Conservation (phyloP, 2,329 filamentous ascomycete genomes). For the Raffaelea deltoideospora region DNA sequence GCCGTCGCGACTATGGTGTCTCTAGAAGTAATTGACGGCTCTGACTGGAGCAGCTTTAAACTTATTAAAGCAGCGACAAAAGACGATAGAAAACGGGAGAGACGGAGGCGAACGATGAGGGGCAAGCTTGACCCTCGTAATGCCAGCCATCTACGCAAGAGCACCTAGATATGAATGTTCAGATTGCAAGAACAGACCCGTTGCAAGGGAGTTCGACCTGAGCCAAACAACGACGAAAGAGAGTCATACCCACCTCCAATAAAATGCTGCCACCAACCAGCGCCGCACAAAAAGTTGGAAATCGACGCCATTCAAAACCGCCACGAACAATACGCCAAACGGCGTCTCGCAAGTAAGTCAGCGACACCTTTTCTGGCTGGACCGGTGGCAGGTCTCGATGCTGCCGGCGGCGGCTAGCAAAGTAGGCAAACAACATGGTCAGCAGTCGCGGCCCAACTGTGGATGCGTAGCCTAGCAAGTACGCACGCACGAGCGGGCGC, state of each 20-base stretch:
- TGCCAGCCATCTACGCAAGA: conserved; percentile 15
- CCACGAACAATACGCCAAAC: conserved; percentile 28
- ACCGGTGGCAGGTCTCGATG: conserved; percentile 16
- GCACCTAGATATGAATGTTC: no score
- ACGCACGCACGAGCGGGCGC: conserved; percentile 42
- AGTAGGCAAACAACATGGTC: conserved; percentile 35
- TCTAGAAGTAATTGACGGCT: no score
- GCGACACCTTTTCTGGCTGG: neutral
- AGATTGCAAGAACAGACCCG: no score
- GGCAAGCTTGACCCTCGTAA: conserved; percentile 13
- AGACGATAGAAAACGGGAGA: conserved; percentile 40
- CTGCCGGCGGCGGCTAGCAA: conserved; percentile 22
- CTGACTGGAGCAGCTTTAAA: conserved; percentile 40
- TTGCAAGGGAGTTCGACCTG: neutral
- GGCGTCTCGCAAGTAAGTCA: conserved; percentile 9
- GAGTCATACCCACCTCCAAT: conserved; percentile 29
- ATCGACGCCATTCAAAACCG: conserved; percentile 39
- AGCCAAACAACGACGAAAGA: neutral
- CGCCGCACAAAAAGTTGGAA: conserved; percentile 47
- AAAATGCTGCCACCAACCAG: conserved; percentile 45
- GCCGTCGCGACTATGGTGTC: no score
- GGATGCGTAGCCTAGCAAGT: conserved; percentile 44
- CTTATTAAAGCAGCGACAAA: conserved; percentile 45
- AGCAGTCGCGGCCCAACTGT: conserved; percentile 40
- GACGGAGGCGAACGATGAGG: conserved; percentile 21